Base-by-base conservation (phyloP, 345 rosid species). In the Hibiscus mutabilis region DNA sequence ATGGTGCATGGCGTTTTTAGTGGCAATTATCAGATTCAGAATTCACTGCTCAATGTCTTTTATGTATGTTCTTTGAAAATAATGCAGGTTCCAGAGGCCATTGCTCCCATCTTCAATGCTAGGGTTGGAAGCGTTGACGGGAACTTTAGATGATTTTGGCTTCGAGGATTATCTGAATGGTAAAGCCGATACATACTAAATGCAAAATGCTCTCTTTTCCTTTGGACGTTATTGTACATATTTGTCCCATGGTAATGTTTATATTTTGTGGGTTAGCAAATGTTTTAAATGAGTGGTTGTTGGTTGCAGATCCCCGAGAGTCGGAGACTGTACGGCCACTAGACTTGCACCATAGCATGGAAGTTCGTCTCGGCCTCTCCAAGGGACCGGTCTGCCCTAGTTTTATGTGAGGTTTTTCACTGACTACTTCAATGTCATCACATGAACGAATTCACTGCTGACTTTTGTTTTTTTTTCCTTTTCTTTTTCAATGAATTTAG, bases 141-240 rank as follows among this genome's bases (percentile, higher is more conserved):
- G 99, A 76, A 83, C 78, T 11, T 75, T 96, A 83, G 96, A 89
- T 75, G 74, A 82, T 64, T 96, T 96, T 79, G 97, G 95, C 37
- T 88, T 96, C 56, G 98, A 89, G 88, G 95, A 96, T 79, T 96
- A 86, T 83, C 79, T 96, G 77, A 92, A 88, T 64, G 99, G 99
- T 96, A 83, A 83, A 22, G 42, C 4, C 19, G 15, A 19, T 25
- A 3, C 55, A 21, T 11, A 25, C 16, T 25, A 42, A 40, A 27
- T 58, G 6, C 56, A 29, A 57, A 57, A 55, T 55, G 24, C 15
- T 11, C 31, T 57, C 8, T 22, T 57, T 57, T 22, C 6, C 7
- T n/a, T 57, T 10, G 25, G 31, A 37, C 18, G 21, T 46, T 14
- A 44, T 44, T 65, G 9, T 25, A 19, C 58, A 53, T 8, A 22